These are phyloP conservation scores for Cladosporium halotolerans DNA, from an alignment of 2,329 filamentous ascomycete species.

Conservation along the genomic window DNA sequence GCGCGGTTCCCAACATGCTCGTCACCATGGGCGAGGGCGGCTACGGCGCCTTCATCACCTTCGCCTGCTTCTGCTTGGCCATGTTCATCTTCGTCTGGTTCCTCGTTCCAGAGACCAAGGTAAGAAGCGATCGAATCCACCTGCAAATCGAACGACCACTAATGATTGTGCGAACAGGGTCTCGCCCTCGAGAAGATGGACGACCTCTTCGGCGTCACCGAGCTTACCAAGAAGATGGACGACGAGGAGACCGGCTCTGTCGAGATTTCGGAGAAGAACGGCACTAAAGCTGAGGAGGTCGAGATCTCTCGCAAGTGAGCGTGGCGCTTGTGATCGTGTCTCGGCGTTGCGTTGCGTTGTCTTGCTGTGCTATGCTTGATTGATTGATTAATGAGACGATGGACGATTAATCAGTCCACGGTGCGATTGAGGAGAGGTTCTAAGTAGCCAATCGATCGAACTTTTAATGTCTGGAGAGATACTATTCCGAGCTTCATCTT, in stretches of 20 bases:
- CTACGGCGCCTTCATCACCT: constrained; percentile 47
- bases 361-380: no score
- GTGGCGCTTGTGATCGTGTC: no score
- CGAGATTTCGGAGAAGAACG: constrained; percentile 10
- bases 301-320: constrained; percentile 9
- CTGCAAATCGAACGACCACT: not conserved
- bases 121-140: not conserved
- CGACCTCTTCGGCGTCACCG: constrained; percentile 24
- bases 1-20: constrained; percentile 63
- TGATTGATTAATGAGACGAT: no score
- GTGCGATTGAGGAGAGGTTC: no score
- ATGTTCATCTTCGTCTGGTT: constrained; percentile 63
- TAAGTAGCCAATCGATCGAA: no score
- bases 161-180: constrained; percentile 24
- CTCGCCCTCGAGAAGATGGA: constrained; percentile 26
- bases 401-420: no score
- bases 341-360: no score
- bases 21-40: constrained; percentile 43
- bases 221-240: constrained; percentile 9
- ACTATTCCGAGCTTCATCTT: no score
- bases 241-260: constrained; percentile 10
- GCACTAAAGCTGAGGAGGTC: constrained; percentile 2
- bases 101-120: constrained; percentile 66
- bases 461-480: no score
- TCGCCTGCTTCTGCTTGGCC: constrained; percentile 57